Conservation (phyloP, 1,284 basidiomycete genomes). For the Erythrobasidium hasegawianum region DNA sequence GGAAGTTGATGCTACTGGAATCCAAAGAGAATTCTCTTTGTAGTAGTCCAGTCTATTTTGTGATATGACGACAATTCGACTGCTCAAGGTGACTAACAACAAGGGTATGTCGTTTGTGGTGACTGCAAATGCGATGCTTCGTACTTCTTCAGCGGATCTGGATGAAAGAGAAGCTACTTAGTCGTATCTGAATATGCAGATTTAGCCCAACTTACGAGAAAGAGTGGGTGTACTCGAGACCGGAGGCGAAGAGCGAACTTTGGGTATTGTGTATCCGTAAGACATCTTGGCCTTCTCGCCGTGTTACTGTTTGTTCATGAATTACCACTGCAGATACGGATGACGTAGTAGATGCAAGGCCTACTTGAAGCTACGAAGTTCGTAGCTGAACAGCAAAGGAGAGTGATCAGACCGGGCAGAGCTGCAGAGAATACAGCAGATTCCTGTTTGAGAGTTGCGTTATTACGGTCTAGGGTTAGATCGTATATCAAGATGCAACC, state of each 20-base stretch:
- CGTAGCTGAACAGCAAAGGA: conserved; percentile 10
- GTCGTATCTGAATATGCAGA: neutral
- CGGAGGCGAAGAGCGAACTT: conserved; percentile 19
- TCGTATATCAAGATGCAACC: no score
- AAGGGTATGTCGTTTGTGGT: conserved; percentile 83
- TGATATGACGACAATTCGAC: conserved; percentile 73
- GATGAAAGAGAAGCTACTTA: neutral
- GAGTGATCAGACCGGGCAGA: neutral
- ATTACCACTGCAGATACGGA: no score
- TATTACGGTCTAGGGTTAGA: no score
- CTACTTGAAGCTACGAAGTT: conserved; percentile 16
- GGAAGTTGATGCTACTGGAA: conserved; percentile 24
- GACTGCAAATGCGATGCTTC: conserved; percentile 86
- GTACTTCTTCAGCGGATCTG: conserved; percentile 57
- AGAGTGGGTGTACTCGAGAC: conserved; percentile 62
- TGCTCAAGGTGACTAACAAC: conserved; percentile 75
- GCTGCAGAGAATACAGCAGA: no score
- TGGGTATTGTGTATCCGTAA: conserved; percentile 21
- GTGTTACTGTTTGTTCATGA: no score
- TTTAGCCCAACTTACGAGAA: conserved; percentile 55
- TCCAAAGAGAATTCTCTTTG: conserved; percentile 65
- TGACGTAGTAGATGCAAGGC: no score
- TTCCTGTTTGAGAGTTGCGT: no score
- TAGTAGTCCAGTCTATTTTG: conserved; percentile 87
- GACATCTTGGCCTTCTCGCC: neutral